phyloP scores from a whole-genome alignment of 805 yeast genomes.

The Candida maris region DNA sequence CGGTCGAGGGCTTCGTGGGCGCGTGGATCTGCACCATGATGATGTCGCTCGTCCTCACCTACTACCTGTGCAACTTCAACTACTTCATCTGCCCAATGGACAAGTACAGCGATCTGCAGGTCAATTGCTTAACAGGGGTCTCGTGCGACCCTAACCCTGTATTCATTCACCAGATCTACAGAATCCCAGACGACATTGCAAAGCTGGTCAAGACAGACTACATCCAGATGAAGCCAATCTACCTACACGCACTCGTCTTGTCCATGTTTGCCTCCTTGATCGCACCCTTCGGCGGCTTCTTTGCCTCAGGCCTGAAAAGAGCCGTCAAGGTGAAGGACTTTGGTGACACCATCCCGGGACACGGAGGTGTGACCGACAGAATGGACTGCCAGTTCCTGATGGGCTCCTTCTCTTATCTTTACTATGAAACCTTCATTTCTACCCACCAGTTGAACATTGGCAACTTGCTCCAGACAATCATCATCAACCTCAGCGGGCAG shows the following conservation, averaged over 20 bases:
- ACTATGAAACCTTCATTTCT: conserved; percentile 88
- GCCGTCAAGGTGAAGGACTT: conserved; percentile 95
- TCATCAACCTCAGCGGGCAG: conserved; percentile 61
- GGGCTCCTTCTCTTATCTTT: conserved; percentile 93
- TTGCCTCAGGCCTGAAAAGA: conserved; percentile 95
- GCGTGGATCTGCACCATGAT: conserved; percentile 94
- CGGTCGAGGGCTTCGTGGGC: conserved; percentile 95
- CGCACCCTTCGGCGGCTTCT: conserved; percentile 98
- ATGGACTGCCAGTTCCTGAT: conserved; percentile 96
- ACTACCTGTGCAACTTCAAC: conserved; percentile 57
- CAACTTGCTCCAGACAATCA: conserved; percentile 67
- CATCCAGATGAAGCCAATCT: conserved; percentile 75
- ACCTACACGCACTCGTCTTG: conserved; percentile 79
- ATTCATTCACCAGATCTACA: conserved; percentile 76
- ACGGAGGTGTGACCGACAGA: conserved; percentile 97
- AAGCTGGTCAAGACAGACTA: conserved; percentile 39
- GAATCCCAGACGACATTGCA: conserved; percentile 66
- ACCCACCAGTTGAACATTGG: conserved; percentile 69
- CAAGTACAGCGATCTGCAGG: conserved; percentile 50
- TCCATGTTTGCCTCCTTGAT: conserved; percentile 95
- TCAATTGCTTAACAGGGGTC: conserved; percentile 57
- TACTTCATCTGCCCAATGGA: conserved; percentile 86
- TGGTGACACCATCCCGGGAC: conserved; percentile 98
- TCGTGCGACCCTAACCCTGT: conserved; percentile 85
- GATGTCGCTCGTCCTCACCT: conserved; percentile 65